phyloP scores from a whole-genome alignment of 192 early-diverging fungal species.

The Coemansia guatemalensis region DNA sequence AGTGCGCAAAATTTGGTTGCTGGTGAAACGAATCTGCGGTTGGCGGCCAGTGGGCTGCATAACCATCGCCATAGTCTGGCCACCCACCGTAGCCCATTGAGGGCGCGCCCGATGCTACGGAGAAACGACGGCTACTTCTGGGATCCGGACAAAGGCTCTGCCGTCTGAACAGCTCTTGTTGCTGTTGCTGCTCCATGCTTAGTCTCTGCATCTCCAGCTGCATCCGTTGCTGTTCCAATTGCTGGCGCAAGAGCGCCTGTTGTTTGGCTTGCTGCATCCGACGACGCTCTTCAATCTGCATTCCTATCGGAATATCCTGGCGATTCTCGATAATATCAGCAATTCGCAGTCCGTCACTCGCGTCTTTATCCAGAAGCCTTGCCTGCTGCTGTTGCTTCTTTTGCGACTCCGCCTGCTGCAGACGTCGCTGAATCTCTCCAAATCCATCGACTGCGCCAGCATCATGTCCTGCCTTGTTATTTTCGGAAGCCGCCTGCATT shows the following conservation, averaged over 20 bases:
- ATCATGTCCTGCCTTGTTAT: neutral
- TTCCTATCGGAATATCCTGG: conserved; percentile 36
- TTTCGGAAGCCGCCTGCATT: neutral
- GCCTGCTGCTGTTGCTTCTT: conserved; percentile 31
- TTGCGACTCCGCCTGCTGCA: conserved; percentile 30
- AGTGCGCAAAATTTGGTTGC: neutral
- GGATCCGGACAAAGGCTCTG: conserved; percentile 41
- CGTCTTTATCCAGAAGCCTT: conserved; percentile 34
- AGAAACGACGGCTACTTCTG: conserved; percentile 2
- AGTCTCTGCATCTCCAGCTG: conserved; percentile 29
- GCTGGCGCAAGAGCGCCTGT: conserved; percentile 41
- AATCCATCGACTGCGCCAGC: conserved; percentile 25
- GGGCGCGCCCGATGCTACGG: conserved; percentile 4
- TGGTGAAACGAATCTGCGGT: neutral
- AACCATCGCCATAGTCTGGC: conserved; percentile 12
- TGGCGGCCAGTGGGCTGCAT: conserved; percentile 26
- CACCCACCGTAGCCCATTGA: conserved; percentile 13
- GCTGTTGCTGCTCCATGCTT: conserved; percentile 34
- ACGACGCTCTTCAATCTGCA: conserved; percentile 44
- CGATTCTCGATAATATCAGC: conserved; percentile 45
- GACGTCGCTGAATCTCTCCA: conserved; percentile 33
- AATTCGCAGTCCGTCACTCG: conserved; percentile 41
- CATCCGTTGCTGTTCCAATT: conserved; percentile 37
- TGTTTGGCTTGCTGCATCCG: conserved; percentile 49
- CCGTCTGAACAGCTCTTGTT: conserved; percentile 45